Conservation (phyloP, 352 stramenopile species). For the Phytophthora sansomeana region DNA sequence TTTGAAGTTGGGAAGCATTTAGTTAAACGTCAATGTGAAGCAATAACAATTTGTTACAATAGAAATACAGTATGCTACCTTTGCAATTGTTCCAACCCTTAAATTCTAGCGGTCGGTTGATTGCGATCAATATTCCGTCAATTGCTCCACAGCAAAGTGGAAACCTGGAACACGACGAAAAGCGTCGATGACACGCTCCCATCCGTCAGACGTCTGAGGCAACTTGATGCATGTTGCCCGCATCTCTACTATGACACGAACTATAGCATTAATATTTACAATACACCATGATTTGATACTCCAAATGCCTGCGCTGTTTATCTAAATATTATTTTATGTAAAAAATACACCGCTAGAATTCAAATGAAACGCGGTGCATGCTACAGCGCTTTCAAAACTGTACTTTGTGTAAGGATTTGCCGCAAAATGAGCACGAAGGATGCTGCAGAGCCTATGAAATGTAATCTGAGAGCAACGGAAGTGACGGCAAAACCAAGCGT, state of each 20-base stretch:
- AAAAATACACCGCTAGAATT: conserved; percentile 15
- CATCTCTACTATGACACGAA: too few relatives aligned
- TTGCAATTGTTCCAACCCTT: not conserved
- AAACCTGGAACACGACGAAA: conserved; percentile 1
- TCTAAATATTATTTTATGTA: too few relatives aligned
- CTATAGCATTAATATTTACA: too few relatives aligned
- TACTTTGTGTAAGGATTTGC: conserved; percentile 19
- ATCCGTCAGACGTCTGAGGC: not conserved
- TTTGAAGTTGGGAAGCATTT: too few relatives aligned
- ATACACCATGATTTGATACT: conserved; percentile 23
- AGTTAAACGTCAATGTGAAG: too few relatives aligned
- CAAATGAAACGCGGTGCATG: conserved; percentile 22
- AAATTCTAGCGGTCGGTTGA: too few relatives aligned
- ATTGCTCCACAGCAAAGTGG: conserved; percentile 17
- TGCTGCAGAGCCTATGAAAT: conserved; percentile 14
- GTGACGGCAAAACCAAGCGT: conserved; percentile 22
- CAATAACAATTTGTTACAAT: not conserved
- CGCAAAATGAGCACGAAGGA: conserved; percentile 7
- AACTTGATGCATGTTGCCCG: conserved; percentile 5
- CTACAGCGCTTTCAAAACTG: conserved; percentile 19
- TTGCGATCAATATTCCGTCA: conserved; percentile 15
- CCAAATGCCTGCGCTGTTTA: conserved; percentile 14
- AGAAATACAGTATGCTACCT: not conserved
- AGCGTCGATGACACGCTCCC: not conserved
- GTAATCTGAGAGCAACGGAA: conserved; percentile 19